phyloP scores from a whole-genome alignment of 345 rosid species.

The Melaleuca quinquenervia region DNA sequence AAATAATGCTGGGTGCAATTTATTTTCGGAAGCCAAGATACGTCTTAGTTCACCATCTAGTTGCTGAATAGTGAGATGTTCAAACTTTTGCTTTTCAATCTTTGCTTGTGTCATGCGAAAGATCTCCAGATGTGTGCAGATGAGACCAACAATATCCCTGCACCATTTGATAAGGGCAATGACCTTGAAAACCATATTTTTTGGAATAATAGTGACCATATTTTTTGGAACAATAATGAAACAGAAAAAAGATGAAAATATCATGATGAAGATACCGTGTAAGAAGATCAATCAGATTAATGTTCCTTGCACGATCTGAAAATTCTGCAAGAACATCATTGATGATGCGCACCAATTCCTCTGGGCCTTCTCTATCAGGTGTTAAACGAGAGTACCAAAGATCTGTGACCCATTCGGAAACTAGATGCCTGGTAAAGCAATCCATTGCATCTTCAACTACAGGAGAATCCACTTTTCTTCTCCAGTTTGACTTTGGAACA shows the following conservation, averaged over 20 bases:
- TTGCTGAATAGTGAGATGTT: conserved; percentile 38
- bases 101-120: conserved; percentile 71
- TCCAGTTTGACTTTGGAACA: conserved; percentile 57
- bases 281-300: conserved; percentile 83
- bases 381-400: conserved; percentile 93
- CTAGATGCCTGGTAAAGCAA: conserved; percentile 65
- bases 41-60: conserved; percentile 56
- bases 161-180: conserved; percentile 28
- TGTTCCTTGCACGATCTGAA: conserved; percentile 63
- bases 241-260: neutral
- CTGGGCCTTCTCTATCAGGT: conserved; percentile 84
- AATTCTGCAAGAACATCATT: conserved; percentile 76
- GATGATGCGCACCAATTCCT: conserved; percentile 62
- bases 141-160: conserved; percentile 77
- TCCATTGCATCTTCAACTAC: conserved; percentile 87
- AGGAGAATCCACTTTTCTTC: conserved; percentile 82
- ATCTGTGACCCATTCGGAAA: conserved; percentile 91
- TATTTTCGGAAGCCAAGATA: conserved; percentile 61
- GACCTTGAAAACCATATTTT: conserved; percentile 1
- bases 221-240: neutral
- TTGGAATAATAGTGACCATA: neutral
- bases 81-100: conserved; percentile 42
- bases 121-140: conserved; percentile 73
- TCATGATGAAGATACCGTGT: conserved; percentile 48
- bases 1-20: conserved; percentile 94